Evolutionary conservation across 179 eudicot species (phyloP).

Genomic region (Beta macrorhiza): DNA sequence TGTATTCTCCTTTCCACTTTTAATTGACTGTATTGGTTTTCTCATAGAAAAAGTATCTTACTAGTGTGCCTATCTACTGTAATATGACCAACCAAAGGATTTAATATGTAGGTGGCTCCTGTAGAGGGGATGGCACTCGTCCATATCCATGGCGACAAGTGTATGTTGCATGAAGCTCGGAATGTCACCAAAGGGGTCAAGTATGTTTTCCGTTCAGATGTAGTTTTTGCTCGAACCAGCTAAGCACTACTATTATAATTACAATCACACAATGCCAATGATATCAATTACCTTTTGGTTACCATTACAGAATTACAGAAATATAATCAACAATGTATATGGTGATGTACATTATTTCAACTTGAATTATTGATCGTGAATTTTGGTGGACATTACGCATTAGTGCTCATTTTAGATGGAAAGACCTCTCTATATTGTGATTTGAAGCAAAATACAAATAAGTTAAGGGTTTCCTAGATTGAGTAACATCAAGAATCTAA

Average conservation of each 20-base stretch:
- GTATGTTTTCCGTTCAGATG: slow-evolving; percentile 90
- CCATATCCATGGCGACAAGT: slow-evolving; percentile 86
- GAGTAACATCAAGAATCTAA: neutral
- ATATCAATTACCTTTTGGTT: neutral
- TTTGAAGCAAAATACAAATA: neutral
- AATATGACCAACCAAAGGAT: neutral
- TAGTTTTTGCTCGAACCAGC: slow-evolving; percentile 61
- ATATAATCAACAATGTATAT: slow-evolving; percentile 3
- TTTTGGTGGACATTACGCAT: neutral
- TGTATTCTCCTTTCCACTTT: slow-evolving; percentile 19
- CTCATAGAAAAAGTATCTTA: neutral
- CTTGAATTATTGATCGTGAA: neutral
- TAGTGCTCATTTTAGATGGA: neutral
- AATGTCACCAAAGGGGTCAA: slow-evolving; percentile 78
- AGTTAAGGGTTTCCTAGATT: neutral
- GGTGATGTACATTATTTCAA: slow-evolving; percentile 12
- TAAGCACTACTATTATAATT: slow-evolving; percentile 6
- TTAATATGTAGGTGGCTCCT: slow-evolving; percentile 68
- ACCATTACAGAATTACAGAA: neutral
- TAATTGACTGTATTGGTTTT: neutral
- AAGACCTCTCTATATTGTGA: neutral
- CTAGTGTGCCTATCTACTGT: neutral
- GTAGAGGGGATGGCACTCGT: slow-evolving; percentile 90
- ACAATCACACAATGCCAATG: neutral
- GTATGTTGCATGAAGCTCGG: slow-evolving; percentile 96